These are phyloP conservation scores for Apiotrichum veenhuisii DNA, from an alignment of 1,284 basidiomycete species.

Conservation along the genomic window DNA sequence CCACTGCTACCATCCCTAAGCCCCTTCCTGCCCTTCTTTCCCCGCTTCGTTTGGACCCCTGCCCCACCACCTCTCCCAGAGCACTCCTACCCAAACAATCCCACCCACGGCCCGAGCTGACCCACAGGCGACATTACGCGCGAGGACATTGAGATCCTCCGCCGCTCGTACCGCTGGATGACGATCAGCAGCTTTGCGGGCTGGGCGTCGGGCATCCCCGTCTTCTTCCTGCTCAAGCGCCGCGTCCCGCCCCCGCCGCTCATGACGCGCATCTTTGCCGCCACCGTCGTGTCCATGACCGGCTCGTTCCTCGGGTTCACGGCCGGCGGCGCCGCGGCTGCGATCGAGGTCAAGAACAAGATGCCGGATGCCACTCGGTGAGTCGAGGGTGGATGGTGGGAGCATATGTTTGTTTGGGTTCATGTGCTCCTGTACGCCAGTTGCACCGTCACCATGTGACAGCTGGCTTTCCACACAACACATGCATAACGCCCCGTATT, in stretches of 20 bases:
- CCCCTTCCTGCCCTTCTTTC: too few relatives aligned
- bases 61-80: too few relatives aligned
- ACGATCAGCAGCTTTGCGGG: slow-evolving; percentile 20
- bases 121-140: slow-evolving; percentile 33
- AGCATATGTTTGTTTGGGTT: too few relatives aligned
- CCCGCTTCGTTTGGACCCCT: too few relatives aligned
- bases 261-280: not conserved
- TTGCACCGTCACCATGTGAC: too few relatives aligned
- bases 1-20: too few relatives aligned
- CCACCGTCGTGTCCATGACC: slow-evolving; percentile 17
- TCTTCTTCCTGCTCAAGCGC: slow-evolving; percentile 18
- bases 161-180: slow-evolving; percentile 31
- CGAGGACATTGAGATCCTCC: slow-evolving; percentile 34
- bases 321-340: slow-evolving; percentile 30
- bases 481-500: too few relatives aligned
- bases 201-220: slow-evolving; percentile 20
- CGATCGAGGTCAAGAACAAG: slow-evolving; percentile 31
- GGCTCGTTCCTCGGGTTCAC: slow-evolving; percentile 37
- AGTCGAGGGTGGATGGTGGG: too few relatives aligned
- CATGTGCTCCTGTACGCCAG: not conserved
- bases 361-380: slow-evolving; percentile 36
- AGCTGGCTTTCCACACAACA: too few relatives aligned
- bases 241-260: not conserved
- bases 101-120: not conserved
- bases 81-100: not conserved